Conservation (phyloP, 2,329 filamentous ascomycete genomes). For the Fusarium longipes region DNA sequence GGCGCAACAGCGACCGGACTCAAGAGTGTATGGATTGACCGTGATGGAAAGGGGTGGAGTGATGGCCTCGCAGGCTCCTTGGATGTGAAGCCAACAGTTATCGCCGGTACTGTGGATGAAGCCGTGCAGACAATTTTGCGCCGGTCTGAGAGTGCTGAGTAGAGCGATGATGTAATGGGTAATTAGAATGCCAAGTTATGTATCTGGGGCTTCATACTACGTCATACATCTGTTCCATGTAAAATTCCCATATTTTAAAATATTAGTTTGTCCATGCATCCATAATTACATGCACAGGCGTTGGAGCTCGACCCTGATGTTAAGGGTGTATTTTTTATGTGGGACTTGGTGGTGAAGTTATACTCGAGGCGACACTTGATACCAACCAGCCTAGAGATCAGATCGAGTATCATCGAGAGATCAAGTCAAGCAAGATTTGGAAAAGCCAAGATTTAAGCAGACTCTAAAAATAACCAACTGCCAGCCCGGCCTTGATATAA, state of each 20-base stretch:
- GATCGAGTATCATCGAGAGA: neutral
- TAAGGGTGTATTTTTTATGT: neutral
- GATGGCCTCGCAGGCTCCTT: constrained; percentile 67
- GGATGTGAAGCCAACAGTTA: constrained; percentile 61
- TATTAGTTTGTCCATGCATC: neutral
- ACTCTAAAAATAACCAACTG: constrained; percentile 5
- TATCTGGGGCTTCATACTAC: neutral
- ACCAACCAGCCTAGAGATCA: neutral
- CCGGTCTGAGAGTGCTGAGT: constrained; percentile 1
- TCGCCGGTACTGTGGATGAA: constrained; percentile 67
- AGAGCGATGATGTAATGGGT: constrained; percentile 3
- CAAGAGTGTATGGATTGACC: constrained; percentile 75
- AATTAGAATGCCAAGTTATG: constrained; percentile 1
- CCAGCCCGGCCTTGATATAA: neutral
- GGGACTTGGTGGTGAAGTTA: neutral
- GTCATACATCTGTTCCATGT: neutral
- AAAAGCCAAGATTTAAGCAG: neutral
- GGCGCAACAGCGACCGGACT: constrained; percentile 72
- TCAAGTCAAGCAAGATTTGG: neutral
- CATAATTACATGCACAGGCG: too few species aligned
- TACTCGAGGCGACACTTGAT: neutral
- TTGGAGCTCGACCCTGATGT: neutral
- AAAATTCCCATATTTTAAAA: neutral
- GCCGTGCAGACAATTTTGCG: constrained; percentile 57
- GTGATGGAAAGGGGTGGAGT: constrained; percentile 70